Evolutionary conservation across 331 rosid species (phyloP).

Genomic region (Arachis monticola): DNA sequence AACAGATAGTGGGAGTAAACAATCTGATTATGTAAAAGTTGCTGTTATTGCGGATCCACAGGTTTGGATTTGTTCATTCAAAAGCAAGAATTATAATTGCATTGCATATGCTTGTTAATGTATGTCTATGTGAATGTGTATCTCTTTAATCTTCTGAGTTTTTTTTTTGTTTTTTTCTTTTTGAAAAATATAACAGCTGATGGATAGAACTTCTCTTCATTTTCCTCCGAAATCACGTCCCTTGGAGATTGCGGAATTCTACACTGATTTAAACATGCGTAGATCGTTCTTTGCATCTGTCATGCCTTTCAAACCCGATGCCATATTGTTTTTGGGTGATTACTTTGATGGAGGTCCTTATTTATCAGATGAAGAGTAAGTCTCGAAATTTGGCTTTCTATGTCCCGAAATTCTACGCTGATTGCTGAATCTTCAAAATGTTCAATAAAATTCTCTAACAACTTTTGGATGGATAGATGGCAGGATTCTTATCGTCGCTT

Average conservation of each 20-base stretch:
- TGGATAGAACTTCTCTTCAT: slow-evolving; percentile 76
- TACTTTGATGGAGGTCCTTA: slow-evolving; percentile 84
- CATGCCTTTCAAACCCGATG: slow-evolving; percentile 72
- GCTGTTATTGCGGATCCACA: slow-evolving; percentile 86
- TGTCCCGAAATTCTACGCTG: too few species aligned
- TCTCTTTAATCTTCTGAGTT: slow-evolving; percentile 20
- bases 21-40: slow-evolving; percentile 60
- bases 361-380: slow-evolving; percentile 79
- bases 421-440: background rate
- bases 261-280: slow-evolving; percentile 81
- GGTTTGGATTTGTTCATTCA: slow-evolving; percentile 40
- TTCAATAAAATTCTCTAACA: slow-evolving; percentile 34
- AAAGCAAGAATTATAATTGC: background rate
- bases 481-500: slow-evolving; percentile 72
- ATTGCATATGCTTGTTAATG: background rate
- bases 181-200: slow-evolving; percentile 59
- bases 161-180: background rate
- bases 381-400: slow-evolving; percentile 21
- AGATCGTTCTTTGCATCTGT: slow-evolving; percentile 75
- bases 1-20: slow-evolving; percentile 37
- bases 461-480: slow-evolving; percentile 68
- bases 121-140: slow-evolving; percentile 2
- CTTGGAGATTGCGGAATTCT: slow-evolving; percentile 71
- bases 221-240: slow-evolving; percentile 75
- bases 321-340: slow-evolving; percentile 79